Conservation (phyloP, 352 stramenopile species). For the Phytophthora brassicae region DNA sequence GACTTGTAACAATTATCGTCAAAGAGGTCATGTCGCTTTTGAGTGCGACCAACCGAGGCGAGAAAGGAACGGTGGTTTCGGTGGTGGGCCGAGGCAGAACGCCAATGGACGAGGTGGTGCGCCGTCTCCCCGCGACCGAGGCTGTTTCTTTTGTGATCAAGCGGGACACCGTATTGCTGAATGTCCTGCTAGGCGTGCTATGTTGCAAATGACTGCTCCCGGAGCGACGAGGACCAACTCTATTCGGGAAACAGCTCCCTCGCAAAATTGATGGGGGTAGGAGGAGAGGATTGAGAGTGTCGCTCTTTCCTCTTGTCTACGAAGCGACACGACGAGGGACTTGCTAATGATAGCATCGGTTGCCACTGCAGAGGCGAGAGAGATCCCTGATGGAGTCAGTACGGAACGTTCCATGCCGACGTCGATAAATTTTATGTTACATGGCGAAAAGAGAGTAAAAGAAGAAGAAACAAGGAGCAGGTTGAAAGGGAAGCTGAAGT, state of each 20-base stretch:
- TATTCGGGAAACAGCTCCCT: background rate
- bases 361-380: too few relatives aligned
- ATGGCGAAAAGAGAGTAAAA: too few relatives aligned
- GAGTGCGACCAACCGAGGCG: background rate
- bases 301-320: constrained; percentile 6
- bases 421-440: too few relatives aligned
- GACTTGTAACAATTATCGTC: background rate
- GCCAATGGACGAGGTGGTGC: too few relatives aligned
- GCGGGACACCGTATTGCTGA: background rate
- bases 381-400: too few relatives aligned
- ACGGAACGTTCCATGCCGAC: too few relatives aligned
- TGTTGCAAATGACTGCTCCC: background rate
- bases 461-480: too few relatives aligned
- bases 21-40: background rate
- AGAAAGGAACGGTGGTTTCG: background rate
- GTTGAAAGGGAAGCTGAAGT: too few relatives aligned
- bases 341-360: too few relatives aligned
- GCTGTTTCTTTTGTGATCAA: background rate
- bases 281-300: constrained; percentile 1
- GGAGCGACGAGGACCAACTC: background rate
- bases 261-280: constrained; percentile 1
- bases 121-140: too few relatives aligned
- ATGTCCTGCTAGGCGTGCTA: background rate
- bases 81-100: background rate
- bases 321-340: too few relatives aligned